Conservation (phyloP, 495 filamentous ascomycete genomes). For the Penicillium longicatenatum region DNA sequence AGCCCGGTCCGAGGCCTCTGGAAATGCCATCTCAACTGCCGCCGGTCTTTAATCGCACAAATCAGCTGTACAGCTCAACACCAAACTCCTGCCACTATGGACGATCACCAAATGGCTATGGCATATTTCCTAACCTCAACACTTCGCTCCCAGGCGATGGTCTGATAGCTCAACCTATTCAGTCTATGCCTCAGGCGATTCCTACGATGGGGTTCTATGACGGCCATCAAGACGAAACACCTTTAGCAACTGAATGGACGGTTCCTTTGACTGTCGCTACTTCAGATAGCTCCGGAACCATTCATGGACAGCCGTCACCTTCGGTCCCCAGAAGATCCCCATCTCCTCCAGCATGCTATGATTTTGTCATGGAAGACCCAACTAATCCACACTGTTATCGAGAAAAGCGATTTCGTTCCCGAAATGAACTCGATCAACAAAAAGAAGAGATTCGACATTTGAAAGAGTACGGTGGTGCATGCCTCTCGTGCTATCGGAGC, state of each 20-base stretch:
- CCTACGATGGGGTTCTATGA: too few relatives aligned
- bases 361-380: constrained; percentile 21
- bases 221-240: neutral
- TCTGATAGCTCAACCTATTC: neutral
- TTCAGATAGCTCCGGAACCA: neutral
- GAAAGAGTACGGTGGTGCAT: constrained; percentile 29
- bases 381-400: constrained; percentile 3
- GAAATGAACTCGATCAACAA: constrained; percentile 17
- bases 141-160: neutral
- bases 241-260: neutral
- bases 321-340: neutral
- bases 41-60: neutral
- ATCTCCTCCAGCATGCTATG: neutral
- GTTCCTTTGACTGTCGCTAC: neutral
- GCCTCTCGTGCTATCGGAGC: constrained; percentile 25
- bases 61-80: neutral
- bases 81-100: neutral
- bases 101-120: neutral
- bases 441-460: constrained; percentile 19
- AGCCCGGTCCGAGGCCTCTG: neutral
- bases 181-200: neutral
- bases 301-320: neutral
- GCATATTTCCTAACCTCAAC: neutral
- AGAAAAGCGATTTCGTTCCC: constrained; percentile 13
- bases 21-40: neutral